phyloP scores from a whole-genome alignment of 2,329 filamentous ascomycete genomes.

The Pestalotiopsis sp. region DNA sequence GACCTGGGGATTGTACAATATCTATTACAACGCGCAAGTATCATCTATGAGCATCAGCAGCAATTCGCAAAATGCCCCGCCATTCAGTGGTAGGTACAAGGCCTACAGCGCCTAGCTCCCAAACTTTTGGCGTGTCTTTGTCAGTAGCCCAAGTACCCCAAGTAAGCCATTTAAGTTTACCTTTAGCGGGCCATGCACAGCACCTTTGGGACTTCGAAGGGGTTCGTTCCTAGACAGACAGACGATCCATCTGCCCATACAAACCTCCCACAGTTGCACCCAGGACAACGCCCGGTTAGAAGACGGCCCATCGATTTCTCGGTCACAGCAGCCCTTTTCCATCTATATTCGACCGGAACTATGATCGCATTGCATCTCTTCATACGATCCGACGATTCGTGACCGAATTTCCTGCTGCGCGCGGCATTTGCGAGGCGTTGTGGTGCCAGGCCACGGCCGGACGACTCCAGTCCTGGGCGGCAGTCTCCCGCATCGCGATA shows the following conservation, averaged over 20 bases:
- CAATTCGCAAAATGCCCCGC: background rate
- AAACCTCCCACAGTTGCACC: constrained; percentile 4
- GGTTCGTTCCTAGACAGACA: background rate
- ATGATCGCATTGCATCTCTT: constrained; percentile 43
- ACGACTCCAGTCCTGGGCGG: background rate
- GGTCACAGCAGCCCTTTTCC: constrained; percentile 43
- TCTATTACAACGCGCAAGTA: too few species aligned
- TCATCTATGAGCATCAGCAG: background rate
- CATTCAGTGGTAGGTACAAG: background rate
- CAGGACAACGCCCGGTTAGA: constrained; percentile 25
- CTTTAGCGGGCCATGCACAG: too few species aligned
- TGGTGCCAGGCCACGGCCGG: constrained; percentile 47
- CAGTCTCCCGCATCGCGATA: constrained; percentile 15
- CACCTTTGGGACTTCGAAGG: constrained; percentile 4
- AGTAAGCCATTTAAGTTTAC: too few species aligned
- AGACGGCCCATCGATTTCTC: constrained; percentile 40
- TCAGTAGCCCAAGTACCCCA: background rate
- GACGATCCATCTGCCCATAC: background rate
- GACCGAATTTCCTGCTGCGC: constrained; percentile 42
- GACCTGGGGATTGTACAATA: too few species aligned
- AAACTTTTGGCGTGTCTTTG: background rate
- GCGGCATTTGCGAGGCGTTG: constrained; percentile 40
- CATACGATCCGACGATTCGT: constrained; percentile 46
- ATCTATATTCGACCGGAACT: constrained; percentile 44
- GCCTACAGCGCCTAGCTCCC: background rate